Evolutionary conservation across 2,329 filamentous ascomycete genomes (phyloP).

Genomic region (Neoscytalidium dimidiatum): DNA sequence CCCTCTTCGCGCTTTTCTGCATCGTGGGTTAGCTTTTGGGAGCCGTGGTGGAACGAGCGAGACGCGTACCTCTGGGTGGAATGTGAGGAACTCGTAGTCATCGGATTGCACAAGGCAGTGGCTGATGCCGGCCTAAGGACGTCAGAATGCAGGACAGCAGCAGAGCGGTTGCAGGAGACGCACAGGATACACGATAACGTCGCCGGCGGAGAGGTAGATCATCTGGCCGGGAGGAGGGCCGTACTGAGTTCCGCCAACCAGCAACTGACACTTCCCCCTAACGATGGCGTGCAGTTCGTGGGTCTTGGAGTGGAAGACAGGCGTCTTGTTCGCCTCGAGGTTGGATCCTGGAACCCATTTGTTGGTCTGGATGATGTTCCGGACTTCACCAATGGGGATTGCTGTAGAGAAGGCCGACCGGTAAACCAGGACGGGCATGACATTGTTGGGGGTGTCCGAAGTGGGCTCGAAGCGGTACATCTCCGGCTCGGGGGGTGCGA

Average conservation of each 20-base stretch:
- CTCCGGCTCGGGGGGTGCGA: not conserved
- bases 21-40: not conserved
- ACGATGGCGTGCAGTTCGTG: not conserved
- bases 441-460: conserved; percentile 3
- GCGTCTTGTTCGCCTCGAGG: not conserved
- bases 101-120: conserved; percentile 14
- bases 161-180: not conserved
- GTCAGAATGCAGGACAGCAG: not conserved
- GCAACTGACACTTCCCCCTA: not conserved
- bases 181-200: conserved; percentile 7
- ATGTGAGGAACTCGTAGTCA: not conserved
- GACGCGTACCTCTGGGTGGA: conserved; percentile 6
- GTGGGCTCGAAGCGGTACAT: conserved; percentile 1
- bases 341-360: not conserved
- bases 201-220: conserved; percentile 5
- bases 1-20: not conserved
- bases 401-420: not conserved
- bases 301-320: not conserved
- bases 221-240: not conserved
- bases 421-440: conserved; percentile 9
- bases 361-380: not conserved
- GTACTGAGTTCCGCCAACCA: not conserved
- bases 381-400: not conserved
- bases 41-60: not conserved
- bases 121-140: conserved; percentile 12